These are phyloP conservation scores for Fusarium anguioides DNA, from an alignment of 2,329 filamentous ascomycete species.

Conservation along the genomic window DNA sequence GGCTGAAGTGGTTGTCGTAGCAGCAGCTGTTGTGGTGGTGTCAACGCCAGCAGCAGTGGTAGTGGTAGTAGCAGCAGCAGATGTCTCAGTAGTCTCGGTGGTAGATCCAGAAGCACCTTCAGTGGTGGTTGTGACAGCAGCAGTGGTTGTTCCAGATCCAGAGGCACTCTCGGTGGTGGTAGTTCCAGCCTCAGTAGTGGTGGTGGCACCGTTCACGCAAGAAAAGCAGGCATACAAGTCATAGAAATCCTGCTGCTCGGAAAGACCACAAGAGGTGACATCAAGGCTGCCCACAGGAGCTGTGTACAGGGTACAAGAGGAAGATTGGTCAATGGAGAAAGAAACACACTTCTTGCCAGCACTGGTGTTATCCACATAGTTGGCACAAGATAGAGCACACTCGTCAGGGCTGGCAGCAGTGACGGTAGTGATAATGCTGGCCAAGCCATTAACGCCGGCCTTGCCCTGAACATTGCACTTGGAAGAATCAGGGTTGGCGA, in stretches of 20 bases:
- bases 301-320: background rate
- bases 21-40: background rate
- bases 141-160: background rate
- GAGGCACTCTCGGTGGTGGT: background rate
- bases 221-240: conserved; percentile 5
- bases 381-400: too few relatives aligned
- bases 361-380: too few relatives aligned
- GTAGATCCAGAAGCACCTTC: background rate
- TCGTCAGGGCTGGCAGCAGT: too few relatives aligned
- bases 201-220: conserved; percentile 4
- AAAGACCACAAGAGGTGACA: rapidly evolving
- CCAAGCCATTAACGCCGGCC: too few relatives aligned
- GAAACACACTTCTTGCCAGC: background rate
- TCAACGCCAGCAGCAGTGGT: too few relatives aligned
- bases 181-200: background rate
- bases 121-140: background rate
- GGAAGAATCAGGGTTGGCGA: too few relatives aligned
- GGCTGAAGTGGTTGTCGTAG: background rate
- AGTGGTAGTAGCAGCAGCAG: background rate
- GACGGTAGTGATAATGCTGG: too few relatives aligned
- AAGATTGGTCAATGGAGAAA: background rate
- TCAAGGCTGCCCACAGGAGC: background rate
- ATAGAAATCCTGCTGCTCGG: background rate
- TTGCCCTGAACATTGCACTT: too few relatives aligned
- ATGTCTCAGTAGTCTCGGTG: background rate